Evolutionary conservation across 2,329 filamentous ascomycete genomes (phyloP), one percentile per base, ranked within the genome.

Genomic region (Spiromastix sp.): DNA sequence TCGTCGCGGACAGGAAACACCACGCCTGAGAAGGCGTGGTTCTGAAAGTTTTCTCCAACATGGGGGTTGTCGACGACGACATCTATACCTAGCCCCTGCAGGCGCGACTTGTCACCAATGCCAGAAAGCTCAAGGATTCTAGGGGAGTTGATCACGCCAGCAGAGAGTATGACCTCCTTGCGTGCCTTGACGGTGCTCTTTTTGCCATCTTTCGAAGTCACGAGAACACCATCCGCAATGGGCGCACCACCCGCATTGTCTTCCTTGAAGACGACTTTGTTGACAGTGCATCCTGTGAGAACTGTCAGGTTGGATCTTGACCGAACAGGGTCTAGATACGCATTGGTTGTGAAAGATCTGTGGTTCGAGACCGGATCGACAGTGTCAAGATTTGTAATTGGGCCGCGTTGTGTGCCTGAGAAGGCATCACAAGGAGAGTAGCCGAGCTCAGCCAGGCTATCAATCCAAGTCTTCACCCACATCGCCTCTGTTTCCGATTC

Each of bases 51-150:
- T 32, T 63, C 63, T 6, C 70, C 70, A 4, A 72, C 66, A 4
- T 56, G 59, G 1, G 61, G 56, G 26, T 63, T 64, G 24, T 61
- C 53, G 12, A 72, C n/a, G 16, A 40, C 17, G 3, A 6, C 12
- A 12, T 20, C 12, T 18, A 41, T 10, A 18, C 4, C 30, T 29
- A 11, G 12, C 18, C 12, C 39, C 13, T 30, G 12, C 5, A 39
- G 20, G 13, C 18, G 22, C 10, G 30, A 20, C 18, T 15, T 19
- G 18, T 52, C 55, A 43, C 77, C 76, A 21, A 80, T 60, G 0
- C 76, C 76, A 0, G 74, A 79, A 2, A 76, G 60, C 44, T 80
- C 75, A 13, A 72, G 65, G 12, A 74, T 59, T 49, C 66, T 68
- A 5, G 68, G 76, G 4, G 70, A 74, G 47, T 67, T 67, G 32